These are phyloP conservation scores for Candida sphagnicola DNA, from an alignment of 805 yeast genomes.

Conservation along the genomic window DNA sequence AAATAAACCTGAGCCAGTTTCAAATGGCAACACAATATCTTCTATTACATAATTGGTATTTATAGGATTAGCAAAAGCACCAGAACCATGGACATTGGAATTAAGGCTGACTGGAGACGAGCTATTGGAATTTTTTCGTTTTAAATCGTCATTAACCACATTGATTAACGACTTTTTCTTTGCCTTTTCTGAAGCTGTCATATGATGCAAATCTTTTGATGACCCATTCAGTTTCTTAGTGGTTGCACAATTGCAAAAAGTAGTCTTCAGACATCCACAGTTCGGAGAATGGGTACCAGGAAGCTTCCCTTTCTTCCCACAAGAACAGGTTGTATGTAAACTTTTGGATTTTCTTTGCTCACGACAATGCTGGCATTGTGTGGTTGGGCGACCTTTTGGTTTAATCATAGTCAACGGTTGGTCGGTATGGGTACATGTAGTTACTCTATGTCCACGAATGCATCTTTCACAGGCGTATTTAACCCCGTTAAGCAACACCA, in stretches of 20 bases:
- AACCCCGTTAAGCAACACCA: slow-evolving; percentile 90
- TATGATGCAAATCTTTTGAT: slow-evolving; percentile 10
- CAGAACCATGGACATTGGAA: slow-evolving; percentile 6
- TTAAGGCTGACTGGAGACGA: slow-evolving; percentile 2
- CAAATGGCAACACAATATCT: slow-evolving; percentile 28
- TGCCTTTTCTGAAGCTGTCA: slow-evolving; percentile 12
- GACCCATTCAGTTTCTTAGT: slow-evolving; percentile 9
- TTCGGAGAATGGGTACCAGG: slow-evolving; percentile 33
- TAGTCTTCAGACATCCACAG: slow-evolving; percentile 35
- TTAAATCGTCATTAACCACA: slow-evolving; percentile 11
- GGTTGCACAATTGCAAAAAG: slow-evolving; percentile 39
- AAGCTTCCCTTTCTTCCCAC: slow-evolving; percentile 52
- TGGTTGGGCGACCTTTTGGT: slow-evolving; percentile 94
- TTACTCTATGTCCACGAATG: slow-evolving; percentile 93
- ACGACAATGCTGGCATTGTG: slow-evolving; percentile 85
- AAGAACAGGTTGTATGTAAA: slow-evolving; percentile 65
- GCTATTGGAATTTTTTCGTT: slow-evolving; percentile 5
- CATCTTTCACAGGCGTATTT: slow-evolving; percentile 97
- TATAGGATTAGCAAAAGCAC: neutral
- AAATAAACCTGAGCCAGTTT: slow-evolving; percentile 19
- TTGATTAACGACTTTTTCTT: slow-evolving; percentile 11
- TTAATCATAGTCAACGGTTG: slow-evolving; percentile 89
- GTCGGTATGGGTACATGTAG: slow-evolving; percentile 89
- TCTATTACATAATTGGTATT: slow-evolving; percentile 21
- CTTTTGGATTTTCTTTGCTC: slow-evolving; percentile 66